Percentiles rank a stretch among this genome's conserved stretches.
These are phyloP conservation scores for Ascochyta pisi DNA, from an alignment of 2,329 filamentous ascomycete genomes.

Conservation along the genomic window DNA sequence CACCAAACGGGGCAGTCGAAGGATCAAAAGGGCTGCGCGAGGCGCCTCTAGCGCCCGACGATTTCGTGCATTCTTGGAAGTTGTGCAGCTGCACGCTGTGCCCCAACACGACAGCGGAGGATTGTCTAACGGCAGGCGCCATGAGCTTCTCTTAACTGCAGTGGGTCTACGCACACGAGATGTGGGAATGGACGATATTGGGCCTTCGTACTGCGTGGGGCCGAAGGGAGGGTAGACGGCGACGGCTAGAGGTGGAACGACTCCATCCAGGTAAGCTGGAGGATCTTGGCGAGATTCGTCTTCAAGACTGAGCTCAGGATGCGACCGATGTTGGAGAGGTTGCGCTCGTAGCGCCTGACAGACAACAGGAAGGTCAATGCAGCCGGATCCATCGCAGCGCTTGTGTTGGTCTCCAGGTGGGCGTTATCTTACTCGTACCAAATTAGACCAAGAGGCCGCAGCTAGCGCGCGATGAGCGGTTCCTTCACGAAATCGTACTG, in stretches of 20 bases:
- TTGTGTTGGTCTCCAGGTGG: slow-evolving; percentile 3
- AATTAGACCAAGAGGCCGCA: slow-evolving; percentile 8
- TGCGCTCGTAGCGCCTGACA: slow-evolving; percentile 8
- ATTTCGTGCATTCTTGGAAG: slow-evolving; percentile 18
- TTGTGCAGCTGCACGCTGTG: slow-evolving; percentile 23
- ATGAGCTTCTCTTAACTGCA: slow-evolving; percentile 24
- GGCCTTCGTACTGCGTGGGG: slow-evolving; percentile 2
- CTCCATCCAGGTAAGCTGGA: slow-evolving; percentile 6
- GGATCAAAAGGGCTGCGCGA: slow-evolving; percentile 34
- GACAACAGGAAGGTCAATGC: not conserved
- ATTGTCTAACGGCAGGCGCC: slow-evolving; percentile 32
- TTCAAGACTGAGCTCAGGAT: not conserved
- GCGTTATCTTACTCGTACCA: slow-evolving; percentile 11
- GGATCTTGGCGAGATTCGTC: not conserved
- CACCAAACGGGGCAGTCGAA: slow-evolving; percentile 21
- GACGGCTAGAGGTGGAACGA: slow-evolving; percentile 31
- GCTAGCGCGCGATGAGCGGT: slow-evolving; percentile 5
- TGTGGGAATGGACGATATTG: slow-evolving; percentile 18
- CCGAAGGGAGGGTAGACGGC: slow-evolving; percentile 1
- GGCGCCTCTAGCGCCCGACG: slow-evolving; percentile 42
- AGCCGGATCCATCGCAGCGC: not conserved
- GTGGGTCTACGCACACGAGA: slow-evolving; percentile 18
- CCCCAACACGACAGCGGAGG: slow-evolving; percentile 28
- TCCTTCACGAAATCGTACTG: slow-evolving; percentile 16
- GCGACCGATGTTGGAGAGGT: not conserved